Percentiles rank a stretch among this genome's conserved stretches.
phyloP scores from a whole-genome alignment of 345 rosid species.

The Rhodamnia argentea region DNA sequence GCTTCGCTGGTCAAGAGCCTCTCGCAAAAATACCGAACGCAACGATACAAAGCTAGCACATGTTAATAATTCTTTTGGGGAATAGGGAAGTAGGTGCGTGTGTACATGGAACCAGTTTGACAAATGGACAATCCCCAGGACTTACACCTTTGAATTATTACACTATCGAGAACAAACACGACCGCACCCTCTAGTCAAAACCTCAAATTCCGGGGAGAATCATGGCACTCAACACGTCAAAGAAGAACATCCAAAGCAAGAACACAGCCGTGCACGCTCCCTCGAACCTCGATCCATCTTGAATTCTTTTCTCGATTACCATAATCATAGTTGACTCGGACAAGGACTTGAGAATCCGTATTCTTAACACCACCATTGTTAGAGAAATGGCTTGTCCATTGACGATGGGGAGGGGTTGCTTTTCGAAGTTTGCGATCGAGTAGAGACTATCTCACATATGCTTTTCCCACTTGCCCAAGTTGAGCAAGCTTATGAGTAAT shows the following conservation, averaged over 20 bases:
- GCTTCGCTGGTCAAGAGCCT: neutral
- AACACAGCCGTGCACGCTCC: neutral
- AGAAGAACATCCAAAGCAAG: neutral
- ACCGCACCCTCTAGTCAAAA: neutral
- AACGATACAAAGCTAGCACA: neutral
- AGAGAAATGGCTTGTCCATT: neutral
- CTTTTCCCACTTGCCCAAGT: neutral
- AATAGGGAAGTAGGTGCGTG: neutral
- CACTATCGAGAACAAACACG: neutral
- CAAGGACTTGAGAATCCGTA: neutral
- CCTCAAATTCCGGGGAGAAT: neutral
- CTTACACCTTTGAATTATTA: neutral
- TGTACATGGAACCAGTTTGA: neutral
- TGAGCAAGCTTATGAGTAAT: neutral
- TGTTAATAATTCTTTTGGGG: neutral
- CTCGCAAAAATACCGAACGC: neutral
- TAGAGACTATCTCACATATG: neutral
- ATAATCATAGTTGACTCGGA: neutral
- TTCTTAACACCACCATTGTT: neutral
- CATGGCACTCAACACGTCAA: neutral
- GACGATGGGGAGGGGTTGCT: neutral
- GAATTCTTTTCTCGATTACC: neutral
- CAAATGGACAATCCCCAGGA: neutral
- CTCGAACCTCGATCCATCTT: neutral
- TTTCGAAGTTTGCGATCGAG: neutral